Conservation (phyloP, 2,329 filamentous ascomycete genomes). For the Pyrenochaeta sp. region DNA sequence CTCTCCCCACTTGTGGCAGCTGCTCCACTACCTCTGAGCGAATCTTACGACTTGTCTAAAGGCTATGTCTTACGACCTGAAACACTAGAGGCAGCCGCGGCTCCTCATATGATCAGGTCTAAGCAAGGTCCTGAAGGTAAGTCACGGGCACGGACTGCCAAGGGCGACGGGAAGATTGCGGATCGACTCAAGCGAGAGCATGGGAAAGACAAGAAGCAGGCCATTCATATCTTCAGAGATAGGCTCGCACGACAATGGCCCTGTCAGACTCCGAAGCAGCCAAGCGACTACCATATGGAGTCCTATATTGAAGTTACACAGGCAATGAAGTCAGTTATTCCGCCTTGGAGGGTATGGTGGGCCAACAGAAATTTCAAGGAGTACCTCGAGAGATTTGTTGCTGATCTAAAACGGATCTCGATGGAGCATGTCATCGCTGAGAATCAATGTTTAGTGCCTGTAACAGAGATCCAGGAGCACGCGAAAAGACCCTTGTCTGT, state of each 20-base stretch:
- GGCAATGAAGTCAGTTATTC: slow-evolving; percentile 25
- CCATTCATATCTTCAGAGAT: not conserved
- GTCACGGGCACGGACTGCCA: not conserved
- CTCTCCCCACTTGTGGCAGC: slow-evolving; percentile 7
- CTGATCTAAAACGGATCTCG: too few species aligned
- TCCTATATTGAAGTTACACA: slow-evolving; percentile 20
- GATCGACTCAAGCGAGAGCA: not conserved
- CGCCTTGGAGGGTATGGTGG: slow-evolving; percentile 35
- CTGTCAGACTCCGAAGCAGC: not conserved
- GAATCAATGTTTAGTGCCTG: too few species aligned
- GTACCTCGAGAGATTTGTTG: slow-evolving; percentile 36
- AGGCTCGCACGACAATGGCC: not conserved
- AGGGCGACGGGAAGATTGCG: not conserved
- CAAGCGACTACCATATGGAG: not conserved
- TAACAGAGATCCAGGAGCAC: too few species aligned
- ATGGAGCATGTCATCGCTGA: too few species aligned
- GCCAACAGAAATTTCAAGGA: slow-evolving; percentile 51
- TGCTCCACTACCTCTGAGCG: slow-evolving; percentile 20
- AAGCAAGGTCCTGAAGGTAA: not conserved
- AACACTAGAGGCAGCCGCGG: not conserved
- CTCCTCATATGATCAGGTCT: not conserved
- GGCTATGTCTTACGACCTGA: not conserved
- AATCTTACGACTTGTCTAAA: not conserved
- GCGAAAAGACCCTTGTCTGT: too few species aligned
- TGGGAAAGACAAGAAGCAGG: too few species aligned